Evolutionary conservation across 306 rosid genomes (phyloP).

Genomic region (Vigna mungo): DNA sequence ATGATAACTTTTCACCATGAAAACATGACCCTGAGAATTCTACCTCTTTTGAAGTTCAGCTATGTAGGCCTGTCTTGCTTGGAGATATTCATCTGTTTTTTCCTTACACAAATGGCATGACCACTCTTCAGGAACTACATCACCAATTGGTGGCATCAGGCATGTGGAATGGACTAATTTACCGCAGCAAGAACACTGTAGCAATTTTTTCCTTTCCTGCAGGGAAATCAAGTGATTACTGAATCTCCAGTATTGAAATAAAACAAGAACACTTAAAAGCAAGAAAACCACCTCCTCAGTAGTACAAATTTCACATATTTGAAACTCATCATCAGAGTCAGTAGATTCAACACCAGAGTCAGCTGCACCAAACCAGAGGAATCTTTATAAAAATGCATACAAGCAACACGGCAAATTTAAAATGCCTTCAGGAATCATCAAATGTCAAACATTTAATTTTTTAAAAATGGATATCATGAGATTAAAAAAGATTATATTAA

Average conservation of each 20-base stretch:
- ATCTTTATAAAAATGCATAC: slow-evolving; percentile 32
- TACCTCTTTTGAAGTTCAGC: slow-evolving; percentile 84
- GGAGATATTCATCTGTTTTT: slow-evolving; percentile 90
- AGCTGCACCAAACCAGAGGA: slow-evolving; percentile 68
- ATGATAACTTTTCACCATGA: slow-evolving; percentile 11
- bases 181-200: slow-evolving; percentile 91
- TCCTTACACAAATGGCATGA: slow-evolving; percentile 92
- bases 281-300: slow-evolving; percentile 70
- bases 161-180: slow-evolving; percentile 86
- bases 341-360: slow-evolving; percentile 86
- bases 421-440: slow-evolving; percentile 10
- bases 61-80: slow-evolving; percentile 71
- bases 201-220: slow-evolving; percentile 88
- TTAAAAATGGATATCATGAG: not conserved
- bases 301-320: slow-evolving; percentile 91
- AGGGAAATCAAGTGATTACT: slow-evolving; percentile 39
- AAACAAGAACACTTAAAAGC: not conserved
- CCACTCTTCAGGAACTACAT: slow-evolving; percentile 81
- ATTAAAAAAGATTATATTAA: not conserved
- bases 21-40: slow-evolving; percentile 40
- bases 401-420: slow-evolving; percentile 23
- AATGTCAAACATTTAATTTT: slow-evolving; percentile 25
- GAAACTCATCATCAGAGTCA: slow-evolving; percentile 97
- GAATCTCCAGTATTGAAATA: slow-evolving; percentile 43
- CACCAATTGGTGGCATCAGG: slow-evolving; percentile 85